Base-by-base conservation (phyloP, 1,139 yeast species). In the Lodderomyces margitis region DNA sequence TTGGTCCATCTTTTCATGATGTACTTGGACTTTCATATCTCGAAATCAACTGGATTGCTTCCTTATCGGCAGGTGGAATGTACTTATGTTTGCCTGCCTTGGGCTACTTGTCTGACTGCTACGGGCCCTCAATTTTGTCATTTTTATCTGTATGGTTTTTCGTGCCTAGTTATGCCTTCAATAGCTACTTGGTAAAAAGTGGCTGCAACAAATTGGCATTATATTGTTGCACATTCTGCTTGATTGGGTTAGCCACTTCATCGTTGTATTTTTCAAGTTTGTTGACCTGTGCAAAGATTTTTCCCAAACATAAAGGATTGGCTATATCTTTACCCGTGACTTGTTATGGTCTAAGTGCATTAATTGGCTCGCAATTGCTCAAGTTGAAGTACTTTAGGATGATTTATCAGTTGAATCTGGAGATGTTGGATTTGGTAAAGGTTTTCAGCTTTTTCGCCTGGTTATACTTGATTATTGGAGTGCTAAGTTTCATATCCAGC, bases 251-350 rank as follows among this genome's bases (percentile, higher is more conserved):
- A 45, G 94, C 94, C 9, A 87, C 96, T 0, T 83, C 95, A 4
- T 73, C 95, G 4, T 68, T 87, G 36, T 89, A 85, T 61, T 85
- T 89, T 56, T 76, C 87, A 46, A 79, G 89, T 36, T 67, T 89
- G 46, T 70, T 89, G 27, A 85, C 95, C 1, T 87, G 96, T 63
- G 95, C 96, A 2, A 81, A 83, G 51, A 76, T 88, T 20, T 86
- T 80, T 54, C 95, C 96, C 0, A 68, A 79, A 28, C 73, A 72
- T 37, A 85, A 87, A 46, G 86, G 95, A 2, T 64, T 91, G 46
- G 86, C 96, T 32, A 88, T 92, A 36, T 84, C 95, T 37, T 74
- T 87, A 30, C 98, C 98, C 0, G 91, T 92, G 3, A 80, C 95
- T 1, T 83, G 86, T 48, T 89, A 85, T 61, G 98, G 98, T 1